Base-by-base conservation (phyloP, 495 filamentous ascomycete genomes). In the Melanomma pulvis-pyrius region DNA sequence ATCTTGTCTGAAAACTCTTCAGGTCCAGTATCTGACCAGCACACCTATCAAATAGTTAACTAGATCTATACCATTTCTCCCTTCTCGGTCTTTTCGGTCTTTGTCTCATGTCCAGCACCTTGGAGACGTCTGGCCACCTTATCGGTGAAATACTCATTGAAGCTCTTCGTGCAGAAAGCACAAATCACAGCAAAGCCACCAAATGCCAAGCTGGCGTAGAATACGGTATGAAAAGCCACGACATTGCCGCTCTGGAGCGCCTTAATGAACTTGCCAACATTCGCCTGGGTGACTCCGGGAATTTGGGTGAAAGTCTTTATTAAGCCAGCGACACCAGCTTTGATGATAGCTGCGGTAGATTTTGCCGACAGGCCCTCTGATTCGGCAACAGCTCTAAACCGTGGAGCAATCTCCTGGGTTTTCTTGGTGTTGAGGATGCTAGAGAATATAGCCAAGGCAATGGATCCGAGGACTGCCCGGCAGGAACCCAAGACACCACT, bases 131-230 rank as follows among this genome's bases (percentile, higher is more conserved):
- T n/a, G n/a, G n/a, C n/a, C n/a, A n/a, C n/a, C n/a, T n/a, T n/a
- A n/a, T n/a, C n/a, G n/a, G n/a, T n/a, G n/a, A n/a, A 62, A 21
- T 59, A 36, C 1, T n/a, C 46, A 30, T 63, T 63, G 29, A 66
- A 66, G 25, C 51, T 46, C 63, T 60, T 51, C 5, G 15, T n/a
- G 32, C 41, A 66, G 32, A 66, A 66, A 13, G 55, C 56, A 21
- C 63, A 59, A n/a, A 60, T 53, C 9, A 66, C 53, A 2, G 63
- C 63, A 51, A 66, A 39, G 44, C 44, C 55, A 0, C 63, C 63
- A 41, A 66, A 66, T 1, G 55, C 63, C 13, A 60, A 47, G 46
- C 44, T 53, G 19, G 55, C 36, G 36, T 52, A 60, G 34, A 59
- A 66, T 4, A 66, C 63, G 46, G 54, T 66, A 21, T 66, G 54